Base-by-base conservation (phyloP, 176 grass and related monocot species). In the Aegilops tauschii region DNA sequence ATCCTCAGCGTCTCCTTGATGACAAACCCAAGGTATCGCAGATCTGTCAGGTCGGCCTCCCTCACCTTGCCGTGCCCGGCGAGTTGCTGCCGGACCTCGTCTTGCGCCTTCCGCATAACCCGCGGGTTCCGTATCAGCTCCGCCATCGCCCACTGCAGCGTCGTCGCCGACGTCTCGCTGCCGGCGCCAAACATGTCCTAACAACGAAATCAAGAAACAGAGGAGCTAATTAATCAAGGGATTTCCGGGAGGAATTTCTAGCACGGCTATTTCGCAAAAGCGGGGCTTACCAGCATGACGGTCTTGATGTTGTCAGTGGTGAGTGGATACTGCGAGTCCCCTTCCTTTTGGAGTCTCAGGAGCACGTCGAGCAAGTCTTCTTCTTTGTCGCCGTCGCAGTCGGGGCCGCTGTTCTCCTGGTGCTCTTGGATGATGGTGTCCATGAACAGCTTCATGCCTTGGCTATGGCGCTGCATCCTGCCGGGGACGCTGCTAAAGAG, bases 311-410 rank as follows among this genome's bases (percentile, higher is more conserved):
- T 78, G 0, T 61, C 65, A 11, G 85, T 92, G 65, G 87, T 78
- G 10, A 89, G 64, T 1, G 87, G 67, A 35, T 54, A 58, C 9
- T 65, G 59, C 1, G 17, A 21, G 28, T 42, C 52, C 10, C 12
- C 65, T 0, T 92, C 90, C 20, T 83, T 65, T 14, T 89, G 86
- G 6, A 92, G 62, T 5, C 83, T 73, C 23, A 92, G 31, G 42
- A 92, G 71, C 25, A 86, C 64, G 5, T 85, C 79, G 11, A 89
- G 45, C 72, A 92, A 67, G 81, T 89, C 90, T 8, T 89, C 63
- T 2, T 32, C 2, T 27, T 87, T 52, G 4, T 78, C 64, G 9
- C 87, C 79, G 13, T 2, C n/a, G 3, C 7, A 6, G 64, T 6
- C 79, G 9, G 69, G 27, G 36, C 12, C 25, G 40, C 36, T 73